Base-by-base conservation (phyloP, 2,329 filamentous ascomycete species). In the Escovopsis sp. region DNA sequence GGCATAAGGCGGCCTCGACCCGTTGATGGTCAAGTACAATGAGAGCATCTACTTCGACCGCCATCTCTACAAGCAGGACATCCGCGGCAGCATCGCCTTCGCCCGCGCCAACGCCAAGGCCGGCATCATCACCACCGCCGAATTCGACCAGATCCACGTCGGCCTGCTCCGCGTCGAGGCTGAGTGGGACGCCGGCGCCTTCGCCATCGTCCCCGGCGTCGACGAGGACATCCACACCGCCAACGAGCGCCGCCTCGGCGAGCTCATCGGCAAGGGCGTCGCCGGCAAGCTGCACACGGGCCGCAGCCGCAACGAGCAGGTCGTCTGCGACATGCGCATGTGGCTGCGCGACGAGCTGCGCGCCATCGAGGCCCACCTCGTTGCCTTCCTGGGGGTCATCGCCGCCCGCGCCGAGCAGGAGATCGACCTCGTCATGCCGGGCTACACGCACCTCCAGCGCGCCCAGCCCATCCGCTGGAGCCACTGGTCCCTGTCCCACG, bases 281-380 rank as follows among this genome's bases (percentile, higher is more conserved):
- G 84, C 79, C 1, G 85, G 87, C 17, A 94, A 94, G 63, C 71
- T 94, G 39, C 87, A 94, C 60, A 94, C 86, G 3, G 79, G 79
- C 30, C 78, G 87, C 35, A 87, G 79, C 55, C 72, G 86, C 47
- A 94, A 94, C 51, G 86, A 94, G 60, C 86, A 94, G 60, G 76
- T 93, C 38, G 85, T 78, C 33, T 87, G 79, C 16, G 85, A 93
- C 50, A 88, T 94, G 81, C 77, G 85, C 41, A 65, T 94, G 55
- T 94, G 85, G 85, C 61, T 93, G 43, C 70, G 84, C 30, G 77
- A 87, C 43, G 70, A 80, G 60, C 63, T 94, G 39, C 68, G 68
- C 38, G 65, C 66, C 43, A 72, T 93, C 35, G 83, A 92, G 47
- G 55, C 47, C 26, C 73, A 76, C 47, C 66, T 94, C 4, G 64